Evolutionary conservation across 768 basidiomycete species (phyloP).

Genomic region (Panaeolus papilionaceus): DNA sequence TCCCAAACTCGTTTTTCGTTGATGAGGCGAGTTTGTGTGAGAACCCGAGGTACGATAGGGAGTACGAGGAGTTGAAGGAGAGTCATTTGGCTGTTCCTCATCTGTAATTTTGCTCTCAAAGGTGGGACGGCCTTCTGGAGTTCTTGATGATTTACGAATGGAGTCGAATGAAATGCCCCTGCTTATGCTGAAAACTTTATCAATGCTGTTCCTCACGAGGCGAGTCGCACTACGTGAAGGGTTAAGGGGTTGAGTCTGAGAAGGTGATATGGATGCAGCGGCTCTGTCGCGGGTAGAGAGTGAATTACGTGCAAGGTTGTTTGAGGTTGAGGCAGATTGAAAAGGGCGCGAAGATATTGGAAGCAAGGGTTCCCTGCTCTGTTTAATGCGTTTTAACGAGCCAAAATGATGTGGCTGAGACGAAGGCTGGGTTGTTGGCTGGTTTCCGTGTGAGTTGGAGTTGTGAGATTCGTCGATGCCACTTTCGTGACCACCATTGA

Average conservation of each 20-base stretch:
- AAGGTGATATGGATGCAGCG: not conserved
- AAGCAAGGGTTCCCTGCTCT: conserved; percentile 76
- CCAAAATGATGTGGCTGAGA: conserved; percentile 31
- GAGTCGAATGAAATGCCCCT: conserved; percentile 62
- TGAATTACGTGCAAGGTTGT: conserved; percentile 24
- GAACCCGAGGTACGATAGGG: conserved; percentile 16
- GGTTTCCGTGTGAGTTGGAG: not conserved
- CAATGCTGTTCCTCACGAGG: conserved; percentile 63
- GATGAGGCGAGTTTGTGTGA: conserved; percentile 13
- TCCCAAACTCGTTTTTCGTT: conserved; percentile 11
- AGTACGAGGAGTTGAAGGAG: conserved; percentile 18
- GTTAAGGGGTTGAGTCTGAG: conserved; percentile 3
- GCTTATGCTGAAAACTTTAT: conserved; percentile 60
- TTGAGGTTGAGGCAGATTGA: conserved; percentile 31
- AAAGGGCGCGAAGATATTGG: conserved; percentile 49
- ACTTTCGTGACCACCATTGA: conserved; percentile 30
- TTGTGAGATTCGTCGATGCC: conserved; percentile 26
- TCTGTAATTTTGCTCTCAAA: conserved; percentile 41
- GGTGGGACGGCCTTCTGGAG: conserved; percentile 29
- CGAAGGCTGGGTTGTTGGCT: not conserved
- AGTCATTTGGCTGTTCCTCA: conserved; percentile 38
- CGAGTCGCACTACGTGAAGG: conserved; percentile 35
- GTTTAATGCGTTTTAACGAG: conserved; percentile 54
- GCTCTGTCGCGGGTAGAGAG: not conserved
- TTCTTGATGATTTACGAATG: conserved; percentile 39